phyloP scores from a whole-genome alignment of 2,329 filamentous ascomycete genomes.

The Penicillium sp. region DNA sequence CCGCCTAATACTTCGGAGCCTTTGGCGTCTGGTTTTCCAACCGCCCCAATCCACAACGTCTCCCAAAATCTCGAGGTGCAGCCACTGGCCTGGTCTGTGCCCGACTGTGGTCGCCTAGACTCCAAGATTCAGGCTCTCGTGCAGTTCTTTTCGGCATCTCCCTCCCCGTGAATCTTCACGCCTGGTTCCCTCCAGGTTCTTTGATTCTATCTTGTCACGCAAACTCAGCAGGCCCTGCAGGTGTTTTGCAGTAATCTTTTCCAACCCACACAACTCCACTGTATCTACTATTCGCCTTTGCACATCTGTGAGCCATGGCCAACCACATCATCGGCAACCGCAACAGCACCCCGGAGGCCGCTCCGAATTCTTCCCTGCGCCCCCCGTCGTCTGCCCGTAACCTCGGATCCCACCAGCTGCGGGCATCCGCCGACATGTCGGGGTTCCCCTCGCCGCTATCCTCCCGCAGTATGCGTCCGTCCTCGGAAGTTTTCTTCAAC shows the following conservation, averaged over 20 bases:
- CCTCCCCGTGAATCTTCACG: constrained; percentile 13
- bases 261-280: constrained; percentile 19
- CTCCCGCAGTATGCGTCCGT: constrained; percentile 81
- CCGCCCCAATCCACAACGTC: constrained; percentile 2
- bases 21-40: constrained; percentile 3
- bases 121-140: constrained; percentile 30
- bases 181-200: constrained; percentile 19
- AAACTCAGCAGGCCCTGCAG: constrained; percentile 79
- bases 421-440: constrained; percentile 94
- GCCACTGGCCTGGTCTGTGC: constrained; percentile 52
- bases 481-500: constrained; percentile 89
- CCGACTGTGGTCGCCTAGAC: constrained; percentile 34
- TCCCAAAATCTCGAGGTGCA: constrained; percentile 40
- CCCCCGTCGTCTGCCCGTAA: constrained; percentile 82
- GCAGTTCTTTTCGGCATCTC: constrained; percentile 22
- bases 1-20: constrained; percentile 17
- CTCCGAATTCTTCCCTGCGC: constrained; percentile 73
- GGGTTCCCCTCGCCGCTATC: constrained; percentile 72
- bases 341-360: constrained; percentile 92
- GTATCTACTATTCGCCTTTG: constrained; percentile 37
- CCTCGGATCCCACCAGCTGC: constrained; percentile 79
- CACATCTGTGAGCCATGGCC: constrained; percentile 50
- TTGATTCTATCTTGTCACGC: constrained; percentile 33
- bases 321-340: constrained; percentile 76
- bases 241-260: constrained; percentile 55